Percentiles rank a stretch among this genome's conserved stretches.
These are phyloP conservation scores for Aureobasidium leucospermi DNA, from an alignment of 2,329 filamentous ascomycete species.

Conservation along the genomic window DNA sequence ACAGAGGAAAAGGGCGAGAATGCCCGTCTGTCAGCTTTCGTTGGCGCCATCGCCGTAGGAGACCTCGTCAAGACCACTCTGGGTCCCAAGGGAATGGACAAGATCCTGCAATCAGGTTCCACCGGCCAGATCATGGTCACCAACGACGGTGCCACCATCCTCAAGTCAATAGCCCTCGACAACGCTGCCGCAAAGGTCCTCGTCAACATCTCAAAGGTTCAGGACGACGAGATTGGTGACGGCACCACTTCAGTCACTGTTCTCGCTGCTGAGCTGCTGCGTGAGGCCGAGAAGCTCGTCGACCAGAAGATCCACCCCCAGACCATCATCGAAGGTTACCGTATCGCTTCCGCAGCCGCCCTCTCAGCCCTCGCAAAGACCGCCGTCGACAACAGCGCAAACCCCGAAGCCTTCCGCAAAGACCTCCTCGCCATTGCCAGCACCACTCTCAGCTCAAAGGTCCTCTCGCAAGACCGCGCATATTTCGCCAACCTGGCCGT, in stretches of 20 bases:
- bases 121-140: slow-evolving; percentile 97
- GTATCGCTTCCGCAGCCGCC: slow-evolving; percentile 89
- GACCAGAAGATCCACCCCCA: slow-evolving; percentile 98
- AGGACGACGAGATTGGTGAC: slow-evolving; percentile 97
- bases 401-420: slow-evolving; percentile 75
- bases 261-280: slow-evolving; percentile 84
- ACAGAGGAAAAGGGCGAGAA: slow-evolving; percentile 98
- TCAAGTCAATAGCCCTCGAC: slow-evolving; percentile 96
- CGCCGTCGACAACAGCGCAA: slow-evolving; percentile 83
- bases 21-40: slow-evolving; percentile 95
- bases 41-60: slow-evolving; percentile 94
- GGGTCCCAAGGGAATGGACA: slow-evolving; percentile 98
- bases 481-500: slow-evolving; percentile 86
- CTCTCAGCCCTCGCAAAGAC: slow-evolving; percentile 74
- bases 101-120: slow-evolving; percentile 91
- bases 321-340: slow-evolving; percentile 98
- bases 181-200: slow-evolving; percentile 97
- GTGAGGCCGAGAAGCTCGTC: slow-evolving; percentile 94
- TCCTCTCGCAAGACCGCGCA: slow-evolving; percentile 85
- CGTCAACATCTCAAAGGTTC: slow-evolving; percentile 98
- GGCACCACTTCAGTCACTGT: slow-evolving; percentile 98
- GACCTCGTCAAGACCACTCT: slow-evolving; percentile 96
- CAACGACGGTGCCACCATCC: slow-evolving; percentile 95
- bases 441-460: slow-evolving; percentile 95
- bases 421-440: slow-evolving; percentile 86